Base-by-base conservation (phyloP, 148 eudicot genomes). In the Polygonum maritimum region DNA sequence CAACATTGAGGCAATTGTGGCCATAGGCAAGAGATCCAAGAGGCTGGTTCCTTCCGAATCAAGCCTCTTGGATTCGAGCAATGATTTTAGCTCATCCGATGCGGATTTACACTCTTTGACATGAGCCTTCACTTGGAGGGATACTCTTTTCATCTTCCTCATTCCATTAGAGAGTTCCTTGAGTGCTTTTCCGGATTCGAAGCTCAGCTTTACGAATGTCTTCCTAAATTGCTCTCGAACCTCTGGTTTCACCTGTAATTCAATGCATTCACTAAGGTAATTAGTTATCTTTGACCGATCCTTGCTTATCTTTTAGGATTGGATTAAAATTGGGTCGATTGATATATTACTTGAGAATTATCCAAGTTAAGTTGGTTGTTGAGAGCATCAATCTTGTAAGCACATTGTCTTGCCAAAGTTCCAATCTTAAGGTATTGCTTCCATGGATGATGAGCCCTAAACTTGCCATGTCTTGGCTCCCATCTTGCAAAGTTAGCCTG, bases 1-100 rank as follows among this genome's bases (percentile, higher is more conserved):
- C 21, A 89, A 85, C 74, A 88, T 44, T 0, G 94, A 89, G 7
- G 90, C 89, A 13, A 86, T 86, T 3, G 90, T 85, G 5, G 75
- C 79, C 8, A 74, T 78, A 3, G 88, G 91, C 55, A 89, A 77
- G n/a, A 87, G 75, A n/a, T 88, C 85, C 3, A 82, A 70, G 13
- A 89, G 74, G 35, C 79, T 83, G 60, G 54, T 52, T 3, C 75
- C 80, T 71, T 78, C 78, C 77, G 79, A 80, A 4, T 73, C 57
- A 40, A 19, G 40, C 58, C 33, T 49, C 14, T 55, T 70, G 44
- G 71, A 35, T 15, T 33, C 71, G 39, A 76, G 13, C 8, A 84
- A 76, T 39, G 80, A 52, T 75, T 82, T 84, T 40, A 84, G 75
- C 47, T 84, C 81, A 33, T 82, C 63, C 2, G 84, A 71, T 11